Evolutionary conservation across 78 protist species (phyloP).

Genomic region (Guillardia theta): DNA sequence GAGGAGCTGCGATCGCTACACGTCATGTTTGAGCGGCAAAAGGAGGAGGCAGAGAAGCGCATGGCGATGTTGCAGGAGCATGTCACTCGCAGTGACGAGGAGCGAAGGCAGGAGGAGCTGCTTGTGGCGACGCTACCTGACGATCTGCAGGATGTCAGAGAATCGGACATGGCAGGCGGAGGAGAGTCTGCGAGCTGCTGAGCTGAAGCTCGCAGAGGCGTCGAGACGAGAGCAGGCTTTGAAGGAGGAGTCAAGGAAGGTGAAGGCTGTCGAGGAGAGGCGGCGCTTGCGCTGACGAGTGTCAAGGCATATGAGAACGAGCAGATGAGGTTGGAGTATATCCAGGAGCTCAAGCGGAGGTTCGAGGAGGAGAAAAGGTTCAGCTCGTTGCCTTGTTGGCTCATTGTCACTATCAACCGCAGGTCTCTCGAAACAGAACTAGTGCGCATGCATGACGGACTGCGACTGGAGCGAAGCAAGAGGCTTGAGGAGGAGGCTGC

Average conservation of each 20-base stretch:
- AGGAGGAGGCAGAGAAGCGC: neutral
- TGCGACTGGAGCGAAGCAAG: neutral
- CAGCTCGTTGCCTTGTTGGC: neutral
- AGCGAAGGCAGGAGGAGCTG: neutral
- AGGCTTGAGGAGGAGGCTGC: neutral
- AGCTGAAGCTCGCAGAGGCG: constrained; percentile 10
- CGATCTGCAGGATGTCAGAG: neutral
- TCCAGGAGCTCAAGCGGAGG: constrained; percentile 5
- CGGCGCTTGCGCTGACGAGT: no score
- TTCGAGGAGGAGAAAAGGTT: neutral
- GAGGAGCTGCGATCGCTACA: constrained; percentile 10
- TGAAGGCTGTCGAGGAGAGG: neutral
- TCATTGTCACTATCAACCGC: neutral
- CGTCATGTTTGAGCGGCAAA: neutral
- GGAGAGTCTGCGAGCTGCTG: neutral
- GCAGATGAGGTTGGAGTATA: neutral
- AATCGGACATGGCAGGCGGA: neutral
- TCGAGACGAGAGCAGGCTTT: neutral
- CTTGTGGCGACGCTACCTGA: no score
- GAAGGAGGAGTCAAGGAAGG: neutral
- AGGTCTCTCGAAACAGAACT: neutral
- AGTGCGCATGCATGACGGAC: neutral
- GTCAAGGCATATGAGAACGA: constrained; percentile 9
- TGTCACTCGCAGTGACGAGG: neutral
- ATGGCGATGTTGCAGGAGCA: neutral